phyloP scores from a whole-genome alignment of 352 stramenopile genomes.

The Phytopythium cucurbitacearum region DNA sequence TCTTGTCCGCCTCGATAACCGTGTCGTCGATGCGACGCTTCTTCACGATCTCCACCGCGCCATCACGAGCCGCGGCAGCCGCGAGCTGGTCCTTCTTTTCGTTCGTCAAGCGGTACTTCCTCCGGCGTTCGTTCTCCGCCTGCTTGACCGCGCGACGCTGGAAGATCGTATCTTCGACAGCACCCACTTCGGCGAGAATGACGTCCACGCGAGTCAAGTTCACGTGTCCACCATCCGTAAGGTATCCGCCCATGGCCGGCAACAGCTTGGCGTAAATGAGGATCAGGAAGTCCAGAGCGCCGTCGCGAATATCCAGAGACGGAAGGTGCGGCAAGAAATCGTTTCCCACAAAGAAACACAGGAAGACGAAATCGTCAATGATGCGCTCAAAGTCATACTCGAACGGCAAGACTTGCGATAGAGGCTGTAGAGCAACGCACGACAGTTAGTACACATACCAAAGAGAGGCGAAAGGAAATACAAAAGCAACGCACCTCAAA shows the following conservation, averaged over 20 bases:
- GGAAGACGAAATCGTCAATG: constrained; percentile 99
- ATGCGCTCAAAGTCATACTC: constrained; percentile 96
- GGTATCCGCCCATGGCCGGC: constrained; percentile 89
- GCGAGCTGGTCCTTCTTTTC: constrained; percentile 72
- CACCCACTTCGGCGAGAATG: constrained; percentile 94
- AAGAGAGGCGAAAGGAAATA: background rate
- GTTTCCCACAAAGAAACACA: constrained; percentile 99
- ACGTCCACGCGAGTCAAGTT: constrained; percentile 95
- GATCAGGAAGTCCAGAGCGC: constrained; percentile 97
- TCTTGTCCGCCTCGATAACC: constrained; percentile 61
- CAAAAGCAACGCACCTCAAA: constrained; percentile 65
- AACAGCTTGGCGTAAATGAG: constrained; percentile 94
- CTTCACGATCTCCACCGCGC: constrained; percentile 76
- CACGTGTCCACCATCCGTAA: constrained; percentile 94
- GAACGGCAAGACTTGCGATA: constrained; percentile 86
- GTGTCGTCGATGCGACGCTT: constrained; percentile 67
- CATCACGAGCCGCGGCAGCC: constrained; percentile 52
- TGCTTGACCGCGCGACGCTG: constrained; percentile 81
- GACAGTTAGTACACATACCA: background rate
- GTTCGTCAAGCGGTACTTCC: constrained; percentile 60
- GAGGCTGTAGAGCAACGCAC: constrained; percentile 19
- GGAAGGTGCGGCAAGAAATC: constrained; percentile 99
- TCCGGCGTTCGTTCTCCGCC: constrained; percentile 66
- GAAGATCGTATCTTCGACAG: constrained; percentile 97
- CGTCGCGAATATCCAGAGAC: constrained; percentile 97